phyloP scores from a whole-genome alignment of 495 filamentous ascomycete genomes.

The Penicillium mononematosum region DNA sequence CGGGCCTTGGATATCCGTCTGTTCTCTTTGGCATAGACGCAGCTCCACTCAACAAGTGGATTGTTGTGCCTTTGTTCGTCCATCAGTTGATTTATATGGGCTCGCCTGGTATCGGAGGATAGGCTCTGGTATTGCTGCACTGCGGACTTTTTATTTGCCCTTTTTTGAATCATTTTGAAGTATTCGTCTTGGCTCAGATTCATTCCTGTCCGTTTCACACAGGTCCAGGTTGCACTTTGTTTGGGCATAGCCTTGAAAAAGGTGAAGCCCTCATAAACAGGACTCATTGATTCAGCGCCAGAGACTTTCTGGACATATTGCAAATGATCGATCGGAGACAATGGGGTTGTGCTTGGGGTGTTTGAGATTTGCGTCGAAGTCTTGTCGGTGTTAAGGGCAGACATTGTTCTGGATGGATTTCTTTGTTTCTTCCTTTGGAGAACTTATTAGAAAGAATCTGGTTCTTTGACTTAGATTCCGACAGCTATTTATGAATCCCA shows the following conservation, averaged over 20 bases:
- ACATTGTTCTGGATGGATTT: background rate
- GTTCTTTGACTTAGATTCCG: background rate
- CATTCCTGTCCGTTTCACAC: slow-evolving; percentile 32
- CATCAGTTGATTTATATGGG: slow-evolving; percentile 38
- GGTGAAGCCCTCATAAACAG: slow-evolving; percentile 33
- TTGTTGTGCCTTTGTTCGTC: slow-evolving; percentile 29
- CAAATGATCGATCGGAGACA: background rate
- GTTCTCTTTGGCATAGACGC: slow-evolving; percentile 38
- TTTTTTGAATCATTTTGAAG: slow-evolving; percentile 31
- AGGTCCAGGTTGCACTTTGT: slow-evolving; percentile 32
- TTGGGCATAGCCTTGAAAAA: slow-evolving; percentile 37
- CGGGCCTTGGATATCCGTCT: slow-evolving; percentile 27
- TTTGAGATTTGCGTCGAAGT: background rate
- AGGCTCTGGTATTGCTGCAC: slow-evolving; percentile 36
- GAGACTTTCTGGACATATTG: background rate
- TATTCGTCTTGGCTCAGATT: slow-evolving; percentile 31
- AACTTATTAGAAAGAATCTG: background rate
- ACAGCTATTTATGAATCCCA: no score
- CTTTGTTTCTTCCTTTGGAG: background rate
- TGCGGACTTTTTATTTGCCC: slow-evolving; percentile 28
- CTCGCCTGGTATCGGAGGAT: slow-evolving; percentile 23
- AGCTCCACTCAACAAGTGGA: slow-evolving; percentile 36
- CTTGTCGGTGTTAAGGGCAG: background rate
- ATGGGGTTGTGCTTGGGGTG: background rate
- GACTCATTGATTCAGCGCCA: background rate